phyloP scores from a whole-genome alignment of 1,284 basidiomycete species.

The Apiotrichum siamense region DNA sequence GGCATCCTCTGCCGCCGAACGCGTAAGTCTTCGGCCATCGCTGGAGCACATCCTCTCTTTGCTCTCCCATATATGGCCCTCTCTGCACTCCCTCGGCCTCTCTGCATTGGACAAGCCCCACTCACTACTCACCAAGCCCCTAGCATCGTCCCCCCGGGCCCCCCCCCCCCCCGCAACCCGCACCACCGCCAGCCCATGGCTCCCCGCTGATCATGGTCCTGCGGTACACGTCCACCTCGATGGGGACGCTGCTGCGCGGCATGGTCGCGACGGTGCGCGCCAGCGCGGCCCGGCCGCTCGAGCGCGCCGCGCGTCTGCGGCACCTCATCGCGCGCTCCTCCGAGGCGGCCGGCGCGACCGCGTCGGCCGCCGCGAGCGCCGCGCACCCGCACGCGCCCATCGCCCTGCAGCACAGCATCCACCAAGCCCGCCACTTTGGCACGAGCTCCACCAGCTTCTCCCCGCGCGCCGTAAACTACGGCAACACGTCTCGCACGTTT shows the following conservation, averaged over 20 bases:
- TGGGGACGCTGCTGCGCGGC: slow-evolving; percentile 3
- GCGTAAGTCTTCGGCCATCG: too few species aligned
- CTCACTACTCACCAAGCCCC: too few species aligned
- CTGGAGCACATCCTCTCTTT: too few species aligned
- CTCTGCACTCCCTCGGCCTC: too few species aligned
- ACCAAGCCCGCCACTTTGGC: slow-evolving; percentile 17
- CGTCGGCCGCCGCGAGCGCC: slow-evolving; percentile 5
- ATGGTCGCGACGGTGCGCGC: slow-evolving; percentile 7
- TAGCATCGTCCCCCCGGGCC: too few species aligned
- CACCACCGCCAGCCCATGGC: background rate
- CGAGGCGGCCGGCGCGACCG: too few species aligned
- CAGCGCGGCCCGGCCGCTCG: background rate
- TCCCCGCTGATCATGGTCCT: slow-evolving; percentile 5
- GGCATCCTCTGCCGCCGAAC: too few species aligned
- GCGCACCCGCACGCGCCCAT: slow-evolving; percentile 4
- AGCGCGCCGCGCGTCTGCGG: background rate
- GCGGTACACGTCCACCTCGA: slow-evolving; percentile 9
- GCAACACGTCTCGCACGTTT: slow-evolving; percentile 2
- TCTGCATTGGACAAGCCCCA: too few species aligned
- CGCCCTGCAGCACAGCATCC: slow-evolving; percentile 13
- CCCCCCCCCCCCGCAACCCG: too few species aligned
- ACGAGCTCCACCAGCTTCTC: background rate
- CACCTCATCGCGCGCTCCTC: slow-evolving; percentile 15
- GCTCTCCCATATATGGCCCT: too few species aligned
- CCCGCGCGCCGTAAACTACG: background rate